A percentile compares a stretch with the other conserved stretches of the same genome.
These are phyloP conservation scores for Taphrina flavorubra DNA, from an alignment of 1,139 yeast species.

Conservation along the genomic window DNA sequence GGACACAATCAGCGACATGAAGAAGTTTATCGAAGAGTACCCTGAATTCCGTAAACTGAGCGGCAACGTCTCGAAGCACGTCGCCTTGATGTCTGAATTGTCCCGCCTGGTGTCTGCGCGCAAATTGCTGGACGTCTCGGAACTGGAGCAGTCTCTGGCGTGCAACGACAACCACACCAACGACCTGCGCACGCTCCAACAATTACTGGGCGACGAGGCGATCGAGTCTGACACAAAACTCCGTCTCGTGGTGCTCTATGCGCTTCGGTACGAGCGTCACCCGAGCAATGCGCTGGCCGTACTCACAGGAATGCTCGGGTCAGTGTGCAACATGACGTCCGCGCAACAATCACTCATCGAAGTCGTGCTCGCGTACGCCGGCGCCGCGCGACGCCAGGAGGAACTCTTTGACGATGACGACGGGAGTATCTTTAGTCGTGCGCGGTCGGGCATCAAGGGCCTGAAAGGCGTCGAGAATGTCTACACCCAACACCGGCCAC, in stretches of 20 bases:
- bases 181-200: slow-evolving; percentile 55
- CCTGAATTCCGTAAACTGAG: slow-evolving; percentile 91
- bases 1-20: slow-evolving; percentile 83
- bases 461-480: slow-evolving; percentile 62
- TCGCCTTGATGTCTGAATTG: slow-evolving; percentile 83
- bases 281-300: slow-evolving; percentile 55
- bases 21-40: slow-evolving; percentile 83
- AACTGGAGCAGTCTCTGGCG: slow-evolving; percentile 82
- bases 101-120: slow-evolving; percentile 65
- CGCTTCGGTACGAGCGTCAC: slow-evolving; percentile 64
- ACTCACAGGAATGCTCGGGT: slow-evolving; percentile 46
- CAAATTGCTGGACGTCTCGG: slow-evolving; percentile 83
- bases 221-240: slow-evolving; percentile 52
- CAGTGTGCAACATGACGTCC: slow-evolving; percentile 7
- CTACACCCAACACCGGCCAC: slow-evolving; percentile 76
- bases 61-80: slow-evolving; percentile 90
- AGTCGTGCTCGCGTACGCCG: slow-evolving; percentile 54
- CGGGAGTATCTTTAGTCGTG: slow-evolving; percentile 54
- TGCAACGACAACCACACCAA: slow-evolving; percentile 65
- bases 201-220: slow-evolving; percentile 52
- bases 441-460: slow-evolving; percentile 57
- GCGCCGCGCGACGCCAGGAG: slow-evolving; percentile 56
- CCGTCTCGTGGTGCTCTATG: slow-evolving; percentile 72
- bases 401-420: slow-evolving; percentile 56
- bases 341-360: slow-evolving; percentile 46